Percentiles rank a stretch among this genome's conserved stretches.
Conservation (phyloP, 441 rosid species). For the Gossypium gossypioides region DNA sequence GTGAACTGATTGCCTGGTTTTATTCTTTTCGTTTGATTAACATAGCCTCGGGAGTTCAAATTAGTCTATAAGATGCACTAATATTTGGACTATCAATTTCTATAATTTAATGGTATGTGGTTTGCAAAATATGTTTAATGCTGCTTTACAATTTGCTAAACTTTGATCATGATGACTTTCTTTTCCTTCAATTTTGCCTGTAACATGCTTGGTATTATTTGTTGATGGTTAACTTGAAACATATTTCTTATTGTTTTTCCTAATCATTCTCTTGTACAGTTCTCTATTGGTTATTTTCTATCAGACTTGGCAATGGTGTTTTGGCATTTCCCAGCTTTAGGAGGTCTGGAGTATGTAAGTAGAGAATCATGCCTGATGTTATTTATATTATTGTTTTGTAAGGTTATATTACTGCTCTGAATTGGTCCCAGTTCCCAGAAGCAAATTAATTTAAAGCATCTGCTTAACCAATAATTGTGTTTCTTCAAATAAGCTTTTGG, state of each 20-base stretch:
- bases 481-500: too few species aligned
- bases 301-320: conserved; percentile 67
- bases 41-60: not conserved
- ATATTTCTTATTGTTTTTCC: not conserved
- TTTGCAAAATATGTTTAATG: not conserved
- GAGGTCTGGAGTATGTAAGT: conserved; percentile 78
- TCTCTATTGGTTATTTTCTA: conserved; percentile 70
- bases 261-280: conserved; percentile 26
- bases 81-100: not conserved
- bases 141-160: not conserved
- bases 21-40: not conserved
- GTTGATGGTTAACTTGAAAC: not conserved
- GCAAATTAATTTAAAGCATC: too few species aligned
- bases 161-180: not conserved
- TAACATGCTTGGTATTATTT: not conserved
- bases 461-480: too few species aligned
- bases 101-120: not conserved
- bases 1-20: not conserved
- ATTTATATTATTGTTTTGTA: not conserved
- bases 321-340: conserved; percentile 60
- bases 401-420: not conserved
- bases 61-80: not conserved
- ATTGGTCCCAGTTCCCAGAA: too few species aligned
- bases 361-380: conserved; percentile 4
- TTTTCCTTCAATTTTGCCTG: not conserved